Conservation (phyloP, 495 filamentous ascomycete species). For the Annulohypoxylon bovei region DNA sequence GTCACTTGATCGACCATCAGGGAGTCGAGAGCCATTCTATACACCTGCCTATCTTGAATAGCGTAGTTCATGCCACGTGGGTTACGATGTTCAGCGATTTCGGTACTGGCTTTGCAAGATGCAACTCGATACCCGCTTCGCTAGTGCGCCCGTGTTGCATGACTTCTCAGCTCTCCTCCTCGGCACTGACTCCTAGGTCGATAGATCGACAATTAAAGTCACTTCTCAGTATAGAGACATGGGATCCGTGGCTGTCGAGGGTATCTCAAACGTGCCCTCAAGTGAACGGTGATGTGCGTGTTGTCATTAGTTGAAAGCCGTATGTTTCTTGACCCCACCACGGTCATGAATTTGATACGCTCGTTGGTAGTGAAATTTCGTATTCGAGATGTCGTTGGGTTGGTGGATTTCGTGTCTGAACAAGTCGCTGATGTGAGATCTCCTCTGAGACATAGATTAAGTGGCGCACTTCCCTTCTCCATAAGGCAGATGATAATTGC, state of each 20-base stretch:
- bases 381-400: conserved; percentile 11
- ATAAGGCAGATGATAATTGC: conserved; percentile 21
- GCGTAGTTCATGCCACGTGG: conserved; percentile 35
- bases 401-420: conserved; percentile 17
- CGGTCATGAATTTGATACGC: neutral
- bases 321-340: conserved; percentile 19
- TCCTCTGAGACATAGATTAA: conserved; percentile 15
- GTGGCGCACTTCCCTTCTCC: conserved; percentile 17
- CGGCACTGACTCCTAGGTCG: neutral
- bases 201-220: neutral
- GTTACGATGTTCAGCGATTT: conserved; percentile 22
- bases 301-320: conserved; percentile 11
- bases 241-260: neutral
- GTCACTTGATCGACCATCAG: conserved; percentile 24
- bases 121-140: conserved; percentile 20
- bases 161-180: neutral
- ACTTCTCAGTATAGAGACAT: neutral
- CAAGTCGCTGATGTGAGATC: conserved; percentile 39
- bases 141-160: conserved; percentile 15
- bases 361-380: conserved; percentile 5
- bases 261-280: neutral
- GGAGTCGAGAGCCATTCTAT: neutral
- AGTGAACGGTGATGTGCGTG: neutral
- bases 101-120: conserved; percentile 28
- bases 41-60: conserved; percentile 23